Evolutionary conservation across 805 yeast species (phyloP), one percentile per base, ranked within the genome.

Genomic region (Candida vaughaniae): DNA sequence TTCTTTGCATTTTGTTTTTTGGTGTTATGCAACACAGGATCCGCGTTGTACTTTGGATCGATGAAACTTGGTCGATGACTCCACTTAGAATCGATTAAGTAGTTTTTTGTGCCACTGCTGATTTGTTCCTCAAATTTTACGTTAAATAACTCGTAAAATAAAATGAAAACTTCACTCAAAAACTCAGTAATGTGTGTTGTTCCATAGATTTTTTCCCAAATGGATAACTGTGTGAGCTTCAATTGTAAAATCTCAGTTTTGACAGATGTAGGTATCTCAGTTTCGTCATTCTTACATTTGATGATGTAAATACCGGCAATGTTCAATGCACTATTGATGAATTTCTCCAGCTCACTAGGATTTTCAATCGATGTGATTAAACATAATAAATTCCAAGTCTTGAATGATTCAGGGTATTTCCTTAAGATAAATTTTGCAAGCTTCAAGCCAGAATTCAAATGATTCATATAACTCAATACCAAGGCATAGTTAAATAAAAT

Each of bases 171-270:
- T 30, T 77, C 87, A 2, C 85, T 75, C n/a, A 89, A 54, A 33
- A 70, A 66, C 28, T 81, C 86, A 41, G 86, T 55, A 0, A 88
- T 78, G 29, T 74, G 55, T 19, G 70, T 64, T 1, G 71, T 59
- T 5, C 88, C 91, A 39, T 74, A 68, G 3, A 75, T 63, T 5
- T 77, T 69, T 49, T 84, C 89, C 35, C 78, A 62, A n/a, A 87
- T 64, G 1, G 86, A 78, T 25, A 88, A 62, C 49, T 83, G 86
- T 0, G 95, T 82, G 59, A 85, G 69, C 48, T 85, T 85, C 54
- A 88, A 68, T 53, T 86, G 85, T 35, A 81, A 53, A 38, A 80
- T 71, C 39, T 73, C 79, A 61, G 73, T 64, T 49, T 73, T 65
- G 29, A 58, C 52, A 22, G 53, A 56, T 6, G 49, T 33, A 3